Evolutionary conservation across 108 stramenopile species (phyloP), one percentile per base, ranked within the genome.

Genomic region (Fragilaria crotonensis): DNA sequence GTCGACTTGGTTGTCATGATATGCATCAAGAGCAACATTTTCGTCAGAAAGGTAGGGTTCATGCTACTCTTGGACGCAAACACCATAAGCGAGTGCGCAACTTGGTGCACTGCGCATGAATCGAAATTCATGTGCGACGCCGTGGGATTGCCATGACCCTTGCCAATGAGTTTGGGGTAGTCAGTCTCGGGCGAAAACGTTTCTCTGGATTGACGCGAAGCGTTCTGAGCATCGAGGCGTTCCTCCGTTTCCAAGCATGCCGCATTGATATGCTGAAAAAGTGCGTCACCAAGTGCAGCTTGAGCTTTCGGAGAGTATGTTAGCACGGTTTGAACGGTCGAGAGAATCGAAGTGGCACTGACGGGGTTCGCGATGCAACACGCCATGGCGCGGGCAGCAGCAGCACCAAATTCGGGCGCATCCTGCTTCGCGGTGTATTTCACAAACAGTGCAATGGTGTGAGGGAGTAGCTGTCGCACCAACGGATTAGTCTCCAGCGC

Each of bases 21-120:
- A 59, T 92, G 90, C 61, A 73, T 68, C 66, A 92, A 67, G 17
- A 88, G 48, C 50, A 83, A 28, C 19, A 70, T 70, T 51, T 59
- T 71, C 25, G 73, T 73, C 47, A 85, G 32, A 17, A 55, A 41
- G 48, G 63, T 50, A 11, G 52, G 18, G 49, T 59, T 45, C 7
- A 33, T 45, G 54, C 63, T 46, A 22, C 19, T 9, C 22, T 49
- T 54, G 25, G 68, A 27, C 31, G n/a, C n/a, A n/a, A n/a, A n/a
- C n/a, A n/a, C n/a, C n/a, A n/a, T n/a, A n/a, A n/a, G n/a, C n/a
- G n/a, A 60, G 20, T 66, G 53, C 20, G 76, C 74, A 14, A 74
- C 60, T 52, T 53, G 48, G 17, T 80, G 82, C 22, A 90, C 67
- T 11, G 77, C 70, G 53, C 63, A 53, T 7, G 67, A 73, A 27